These are phyloP conservation scores for Acmispon strigosus DNA, from an alignment of 306 rosid species.

Conservation along the genomic window DNA sequence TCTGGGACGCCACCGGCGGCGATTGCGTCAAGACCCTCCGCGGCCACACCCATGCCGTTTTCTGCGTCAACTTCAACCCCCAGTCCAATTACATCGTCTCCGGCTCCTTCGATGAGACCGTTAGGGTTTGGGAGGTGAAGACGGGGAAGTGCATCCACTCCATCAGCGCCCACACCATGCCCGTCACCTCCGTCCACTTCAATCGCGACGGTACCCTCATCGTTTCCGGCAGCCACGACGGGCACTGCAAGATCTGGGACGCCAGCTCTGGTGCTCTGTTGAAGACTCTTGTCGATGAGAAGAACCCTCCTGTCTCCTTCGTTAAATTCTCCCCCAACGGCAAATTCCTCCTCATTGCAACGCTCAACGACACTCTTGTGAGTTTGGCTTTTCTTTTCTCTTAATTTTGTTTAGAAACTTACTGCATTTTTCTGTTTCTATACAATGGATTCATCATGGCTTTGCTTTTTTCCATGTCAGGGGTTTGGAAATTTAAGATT, in stretches of 20 bases:
- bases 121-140: constrained; percentile 93
- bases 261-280: constrained; percentile 36
- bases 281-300: constrained; percentile 73
- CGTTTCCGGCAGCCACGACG: constrained; percentile 87
- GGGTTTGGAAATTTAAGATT: background rate
- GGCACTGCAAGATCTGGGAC: constrained; percentile 93
- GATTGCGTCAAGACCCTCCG: constrained; percentile 79
- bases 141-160: constrained; percentile 64
- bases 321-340: constrained; percentile 94
- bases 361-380: constrained; percentile 86
- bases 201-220: constrained; percentile 89
- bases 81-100: constrained; percentile 81
- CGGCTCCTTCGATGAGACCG: constrained; percentile 75
- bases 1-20: constrained; percentile 76
- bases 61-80: constrained; percentile 84
- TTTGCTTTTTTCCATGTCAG: background rate
- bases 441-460: background rate
- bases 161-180: constrained; percentile 62
- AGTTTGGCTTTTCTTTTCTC: constrained; percentile 14
- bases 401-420: background rate
- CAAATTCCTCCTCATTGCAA: constrained; percentile 82
- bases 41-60: constrained; percentile 62
- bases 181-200: constrained; percentile 77
- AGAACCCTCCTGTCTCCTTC: constrained; percentile 66
- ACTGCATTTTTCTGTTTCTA: background rate